Conservation (phyloP, 1,284 basidiomycete genomes). For the Microbotryum saponariae region DNA sequence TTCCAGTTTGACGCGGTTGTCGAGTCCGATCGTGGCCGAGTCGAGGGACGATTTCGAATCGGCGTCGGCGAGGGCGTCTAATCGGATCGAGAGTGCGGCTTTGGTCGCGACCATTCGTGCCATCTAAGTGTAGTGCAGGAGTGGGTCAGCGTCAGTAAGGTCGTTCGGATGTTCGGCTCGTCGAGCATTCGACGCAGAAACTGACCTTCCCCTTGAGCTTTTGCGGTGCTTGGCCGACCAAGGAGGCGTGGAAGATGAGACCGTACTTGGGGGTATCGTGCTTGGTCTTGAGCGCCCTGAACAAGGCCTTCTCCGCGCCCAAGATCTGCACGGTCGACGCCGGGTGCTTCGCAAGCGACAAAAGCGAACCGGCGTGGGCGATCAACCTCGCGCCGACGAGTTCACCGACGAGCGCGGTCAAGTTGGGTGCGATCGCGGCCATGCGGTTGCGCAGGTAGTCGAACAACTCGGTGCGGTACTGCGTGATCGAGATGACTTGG, state of each 20-base stretch:
- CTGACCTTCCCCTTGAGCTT: slow-evolving; percentile 93
- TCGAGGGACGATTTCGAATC: slow-evolving; percentile 79
- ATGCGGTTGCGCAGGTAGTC: slow-evolving; percentile 93
- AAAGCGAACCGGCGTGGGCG: slow-evolving; percentile 94
- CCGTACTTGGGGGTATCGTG: slow-evolving; percentile 84
- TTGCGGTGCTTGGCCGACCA: slow-evolving; percentile 94
- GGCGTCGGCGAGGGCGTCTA: slow-evolving; percentile 87
- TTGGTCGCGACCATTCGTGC: slow-evolving; percentile 99
- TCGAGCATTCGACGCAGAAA: neutral
- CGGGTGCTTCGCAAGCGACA: slow-evolving; percentile 96
- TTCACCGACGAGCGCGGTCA: slow-evolving; percentile 90
- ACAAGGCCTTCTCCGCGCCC: slow-evolving; percentile 96
- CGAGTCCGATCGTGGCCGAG: slow-evolving; percentile 72
- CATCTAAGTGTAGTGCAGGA: slow-evolving; percentile 54
- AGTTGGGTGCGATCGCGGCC: slow-evolving; percentile 92
- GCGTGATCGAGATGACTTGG: slow-evolving; percentile 70
- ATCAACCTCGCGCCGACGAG: slow-evolving; percentile 91
- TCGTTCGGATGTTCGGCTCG: neutral
- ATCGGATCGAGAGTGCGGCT: slow-evolving; percentile 89
- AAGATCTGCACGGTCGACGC: slow-evolving; percentile 97
- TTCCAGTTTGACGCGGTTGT: slow-evolving; percentile 91
- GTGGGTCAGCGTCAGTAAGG: neutral
- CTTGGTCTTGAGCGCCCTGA: slow-evolving; percentile 95
- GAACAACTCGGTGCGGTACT: slow-evolving; percentile 87
- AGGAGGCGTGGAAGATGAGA: slow-evolving; percentile 57